Evolutionary conservation across 1,139 yeast genomes (phyloP).

Genomic region (Kodamaea ohmeri): DNA sequence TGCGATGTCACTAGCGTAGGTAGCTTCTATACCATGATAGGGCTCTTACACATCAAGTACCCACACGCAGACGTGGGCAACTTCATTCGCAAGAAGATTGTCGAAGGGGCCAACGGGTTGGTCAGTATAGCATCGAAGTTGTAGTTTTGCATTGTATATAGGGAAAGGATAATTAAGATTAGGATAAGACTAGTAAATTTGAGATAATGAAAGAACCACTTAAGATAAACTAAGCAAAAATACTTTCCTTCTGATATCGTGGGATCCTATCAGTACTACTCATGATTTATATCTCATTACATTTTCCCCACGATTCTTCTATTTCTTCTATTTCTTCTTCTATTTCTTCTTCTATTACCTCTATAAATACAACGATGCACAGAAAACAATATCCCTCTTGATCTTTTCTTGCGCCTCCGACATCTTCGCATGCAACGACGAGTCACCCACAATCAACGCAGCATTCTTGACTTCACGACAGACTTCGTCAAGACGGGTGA

Average conservation of each 20-base stretch:
- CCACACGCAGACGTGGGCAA: constrained; percentile 24
- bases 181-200: too few relatives aligned
- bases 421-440: constrained; percentile 84
- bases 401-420: constrained; percentile 89
- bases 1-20: constrained; percentile 31
- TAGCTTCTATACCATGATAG: constrained; percentile 41
- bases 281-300: too few relatives aligned
- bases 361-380: constrained; percentile 87
- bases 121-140: constrained; percentile 13
- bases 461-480: constrained; percentile 95
- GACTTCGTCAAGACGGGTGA: constrained; percentile 88
- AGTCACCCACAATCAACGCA: constrained; percentile 91
- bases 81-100: constrained; percentile 28
- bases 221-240: too few relatives aligned
- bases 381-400: constrained; percentile 94
- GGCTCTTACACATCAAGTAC: constrained; percentile 32
- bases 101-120: constrained; percentile 26
- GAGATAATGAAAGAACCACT: too few relatives aligned
- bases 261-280: too few relatives aligned
- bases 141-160: too few relatives aligned
- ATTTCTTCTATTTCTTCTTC: too few relatives aligned
- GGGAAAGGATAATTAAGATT: too few relatives aligned
- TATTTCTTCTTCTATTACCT: not conserved
- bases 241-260: too few relatives aligned
- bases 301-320: too few relatives aligned